These are phyloP conservation scores for Boletus sp. DNA, from an alignment of 768 basidiomycete genomes.

Conservation along the genomic window DNA sequence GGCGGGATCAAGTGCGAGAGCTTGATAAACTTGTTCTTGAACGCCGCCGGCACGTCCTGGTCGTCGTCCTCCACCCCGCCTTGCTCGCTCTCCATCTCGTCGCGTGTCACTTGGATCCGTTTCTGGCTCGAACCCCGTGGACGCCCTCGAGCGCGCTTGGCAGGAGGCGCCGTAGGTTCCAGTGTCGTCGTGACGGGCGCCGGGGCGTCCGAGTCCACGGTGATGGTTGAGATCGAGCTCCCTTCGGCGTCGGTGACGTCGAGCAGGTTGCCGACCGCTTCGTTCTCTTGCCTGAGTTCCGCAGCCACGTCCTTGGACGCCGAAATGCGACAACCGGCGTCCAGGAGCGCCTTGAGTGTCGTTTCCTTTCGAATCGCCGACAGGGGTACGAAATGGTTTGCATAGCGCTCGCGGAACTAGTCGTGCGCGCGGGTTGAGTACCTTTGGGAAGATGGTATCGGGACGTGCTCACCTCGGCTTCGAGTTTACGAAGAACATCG, in stretches of 20 bases:
- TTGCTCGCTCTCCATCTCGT: neutral
- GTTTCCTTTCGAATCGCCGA: constrained; percentile 38
- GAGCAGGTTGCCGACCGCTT: constrained; percentile 34
- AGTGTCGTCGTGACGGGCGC: neutral
- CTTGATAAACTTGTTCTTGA: constrained; percentile 64
- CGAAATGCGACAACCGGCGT: constrained; percentile 45
- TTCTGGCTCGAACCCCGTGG: constrained; percentile 22
- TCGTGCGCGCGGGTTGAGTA: no score
- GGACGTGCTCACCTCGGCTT: constrained; percentile 58
- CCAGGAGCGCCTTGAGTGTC: constrained; percentile 40
- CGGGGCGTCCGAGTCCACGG: neutral
- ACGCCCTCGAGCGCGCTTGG: constrained; percentile 19
- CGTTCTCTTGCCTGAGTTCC: constrained; percentile 15
- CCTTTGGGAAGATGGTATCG: neutral
- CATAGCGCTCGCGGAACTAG: constrained; percentile 80
- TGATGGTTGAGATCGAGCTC: constrained; percentile 31
- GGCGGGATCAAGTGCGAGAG: constrained; percentile 76
- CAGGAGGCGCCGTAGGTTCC: neutral
- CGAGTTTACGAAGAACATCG: constrained; percentile 72
- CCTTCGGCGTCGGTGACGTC: constrained; percentile 38
- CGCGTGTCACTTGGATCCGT: constrained; percentile 6
- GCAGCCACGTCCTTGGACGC: constrained; percentile 42
- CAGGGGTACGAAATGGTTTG: constrained; percentile 66
- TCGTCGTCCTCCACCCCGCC: constrained; percentile 20
- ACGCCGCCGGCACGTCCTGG: constrained; percentile 26